Percentiles rank a stretch among this genome's conserved stretches.
These are phyloP conservation scores for Vaccinium vitisidaea DNA, from an alignment of 148 eudicot genomes.

Conservation along the genomic window DNA sequence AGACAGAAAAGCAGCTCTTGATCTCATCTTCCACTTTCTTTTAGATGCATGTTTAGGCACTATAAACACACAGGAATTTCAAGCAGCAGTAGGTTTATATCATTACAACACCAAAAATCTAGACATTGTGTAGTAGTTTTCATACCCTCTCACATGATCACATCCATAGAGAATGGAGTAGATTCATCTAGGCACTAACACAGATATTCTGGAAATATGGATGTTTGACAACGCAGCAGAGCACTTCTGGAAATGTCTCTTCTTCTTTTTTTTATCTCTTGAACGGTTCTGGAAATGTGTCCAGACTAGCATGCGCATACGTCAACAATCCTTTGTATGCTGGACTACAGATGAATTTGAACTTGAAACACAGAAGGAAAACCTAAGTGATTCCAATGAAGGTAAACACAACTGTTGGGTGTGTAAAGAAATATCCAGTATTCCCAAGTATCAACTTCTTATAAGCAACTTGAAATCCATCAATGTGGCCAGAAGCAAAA, in stretches of 20 bases:
- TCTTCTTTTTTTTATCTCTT: not conserved
- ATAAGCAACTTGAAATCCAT: not conserved
- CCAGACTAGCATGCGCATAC: not conserved
- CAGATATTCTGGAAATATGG: not conserved
- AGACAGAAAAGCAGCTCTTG: slow-evolving; percentile 1
- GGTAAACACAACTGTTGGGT: not conserved
- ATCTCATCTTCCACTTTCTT: slow-evolving; percentile 13
- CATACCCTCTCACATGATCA: not conserved
- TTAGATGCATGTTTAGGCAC: slow-evolving; percentile 2
- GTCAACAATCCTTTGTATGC: not conserved
- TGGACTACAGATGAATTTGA: not conserved
- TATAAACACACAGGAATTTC: not conserved
- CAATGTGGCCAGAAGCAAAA: not conserved
- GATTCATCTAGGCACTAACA: not conserved
- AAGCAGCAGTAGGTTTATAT: not conserved
- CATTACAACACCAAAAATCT: not conserved
- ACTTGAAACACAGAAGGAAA: not conserved
- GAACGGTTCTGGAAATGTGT: not conserved
- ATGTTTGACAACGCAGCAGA: not conserved
- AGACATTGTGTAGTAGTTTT: not conserved
- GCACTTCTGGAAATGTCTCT: not conserved
- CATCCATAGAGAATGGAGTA: not conserved
- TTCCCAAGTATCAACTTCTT: not conserved
- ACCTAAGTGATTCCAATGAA: not conserved
- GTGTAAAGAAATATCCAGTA: not conserved